A percentile compares a stretch with the other conserved stretches of the same genome.
These are phyloP conservation scores for Pichia membranifaciens DNA, from an alignment of 805 yeast species.

Conservation along the genomic window DNA sequence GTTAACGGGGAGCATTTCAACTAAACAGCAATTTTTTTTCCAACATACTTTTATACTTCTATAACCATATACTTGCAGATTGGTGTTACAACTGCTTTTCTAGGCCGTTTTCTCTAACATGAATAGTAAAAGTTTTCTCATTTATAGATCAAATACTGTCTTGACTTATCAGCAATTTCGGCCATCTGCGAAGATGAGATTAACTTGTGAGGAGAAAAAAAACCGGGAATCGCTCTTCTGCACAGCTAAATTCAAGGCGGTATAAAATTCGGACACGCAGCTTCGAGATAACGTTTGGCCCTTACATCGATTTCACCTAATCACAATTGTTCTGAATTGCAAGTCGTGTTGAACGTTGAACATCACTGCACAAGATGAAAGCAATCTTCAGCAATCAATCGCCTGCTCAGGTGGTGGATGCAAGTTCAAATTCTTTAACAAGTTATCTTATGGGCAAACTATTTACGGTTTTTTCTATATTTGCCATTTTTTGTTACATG, in stretches of 20 bases:
- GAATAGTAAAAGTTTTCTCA: no score
- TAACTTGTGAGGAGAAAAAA: not conserved
- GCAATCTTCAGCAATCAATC: not conserved
- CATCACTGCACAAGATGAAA: not conserved
- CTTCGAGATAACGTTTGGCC: no score
- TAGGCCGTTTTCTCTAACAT: no score
- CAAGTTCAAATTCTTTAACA: not conserved
- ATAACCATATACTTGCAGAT: not conserved
- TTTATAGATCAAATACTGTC: no score
- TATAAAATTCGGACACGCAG: not conserved
- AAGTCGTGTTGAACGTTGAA: no score
- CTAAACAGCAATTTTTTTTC: not conserved
- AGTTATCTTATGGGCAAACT: not conserved
- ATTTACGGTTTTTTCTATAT: not conserved
- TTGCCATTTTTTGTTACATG: not conserved
- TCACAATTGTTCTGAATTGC: no score
- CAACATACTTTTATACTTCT: not conserved
- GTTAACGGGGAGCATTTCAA: not conserved
- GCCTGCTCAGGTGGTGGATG: not conserved
- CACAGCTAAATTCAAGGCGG: no score
- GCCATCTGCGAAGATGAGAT: not conserved
- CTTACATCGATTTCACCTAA: no score
- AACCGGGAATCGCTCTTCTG: no score
- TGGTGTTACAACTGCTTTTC: no score
- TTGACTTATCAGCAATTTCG: not conserved